Base-by-base conservation (phyloP, 495 filamentous ascomycete species). In the Immersiella caudata region DNA sequence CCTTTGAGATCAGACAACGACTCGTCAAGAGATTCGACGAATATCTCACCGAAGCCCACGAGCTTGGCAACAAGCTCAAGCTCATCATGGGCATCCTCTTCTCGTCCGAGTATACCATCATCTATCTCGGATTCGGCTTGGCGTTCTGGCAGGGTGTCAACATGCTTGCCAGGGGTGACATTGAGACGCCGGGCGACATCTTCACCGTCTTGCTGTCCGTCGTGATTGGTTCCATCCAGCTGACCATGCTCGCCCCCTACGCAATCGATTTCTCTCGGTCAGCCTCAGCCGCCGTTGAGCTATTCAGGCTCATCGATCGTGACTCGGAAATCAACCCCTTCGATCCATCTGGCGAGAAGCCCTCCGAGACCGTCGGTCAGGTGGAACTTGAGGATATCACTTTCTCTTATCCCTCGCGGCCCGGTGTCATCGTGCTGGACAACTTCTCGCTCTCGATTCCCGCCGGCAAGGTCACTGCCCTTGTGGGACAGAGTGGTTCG, bases 101-200 rank as follows among this genome's bases (percentile, higher is more conserved):
- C 55, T 91, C 88, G 40, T 79, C 81, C 40, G 90, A 96, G 85
- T 91, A 96, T 79, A 82, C 84, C 67, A 81, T 93, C 67, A 86
- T 97, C 69, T 96, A 92, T 74, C 75, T 93, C 46, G 94, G 92
- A 73, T 96, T 96, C 68, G 91, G 88, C 50, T 85, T 98, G 22
- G 89, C 93, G 22, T 98, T 97, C 79, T 98, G 94, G 94, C 90
- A 93, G 80, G 94, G 94, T 8, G 91, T 90, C 68, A 82, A 85
- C 60, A 96, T 88, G 77, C 73, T 96, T 7, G 88, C 92, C 1
- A 70, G 82, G 3, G 88, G 88, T 4, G 84, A 90, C 22, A 81
- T 91, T 36, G 72, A 76, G 0, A 88, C 67, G 64, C 74, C 60
- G 5, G 79, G 78, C 11, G 70, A 68, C 18, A 80, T 93, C 35